phyloP scores from a whole-genome alignment of 768 basidiomycete genomes.

The Pulveroboletus frians region DNA sequence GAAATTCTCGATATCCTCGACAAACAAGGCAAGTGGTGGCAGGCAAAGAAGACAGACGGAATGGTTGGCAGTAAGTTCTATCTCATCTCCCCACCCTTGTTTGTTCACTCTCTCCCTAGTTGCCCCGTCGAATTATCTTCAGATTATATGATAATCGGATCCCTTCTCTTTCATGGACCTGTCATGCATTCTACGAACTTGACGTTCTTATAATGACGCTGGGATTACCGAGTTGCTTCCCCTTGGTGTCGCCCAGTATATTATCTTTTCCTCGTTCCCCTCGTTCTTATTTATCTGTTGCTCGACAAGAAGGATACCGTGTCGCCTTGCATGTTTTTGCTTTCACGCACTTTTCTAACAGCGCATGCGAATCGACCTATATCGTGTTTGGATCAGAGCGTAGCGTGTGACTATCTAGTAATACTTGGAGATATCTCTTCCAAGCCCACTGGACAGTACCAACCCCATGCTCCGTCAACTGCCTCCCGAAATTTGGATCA shows the following conservation, averaged over 20 bases:
- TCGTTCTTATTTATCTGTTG: slow-evolving; percentile 23
- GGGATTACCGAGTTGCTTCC: slow-evolving; percentile 14
- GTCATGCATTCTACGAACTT: slow-evolving; percentile 26
- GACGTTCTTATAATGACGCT: slow-evolving; percentile 30
- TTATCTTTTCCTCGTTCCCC: slow-evolving; percentile 22
- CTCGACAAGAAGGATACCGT: slow-evolving; percentile 31
- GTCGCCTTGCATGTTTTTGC: slow-evolving; percentile 16
- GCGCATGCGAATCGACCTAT: slow-evolving; percentile 1
- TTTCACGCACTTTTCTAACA: slow-evolving; percentile 4
- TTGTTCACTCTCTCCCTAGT: slow-evolving; percentile 40
- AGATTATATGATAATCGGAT: slow-evolving; percentile 53
- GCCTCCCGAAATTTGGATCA: slow-evolving; percentile 52
- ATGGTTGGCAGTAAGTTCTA: slow-evolving; percentile 63
- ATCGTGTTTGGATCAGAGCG: background rate
- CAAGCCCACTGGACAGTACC: too few relatives aligned
- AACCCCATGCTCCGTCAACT: slow-evolving; percentile 26
- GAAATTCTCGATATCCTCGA: slow-evolving; percentile 91
- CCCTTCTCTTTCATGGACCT: slow-evolving; percentile 18
- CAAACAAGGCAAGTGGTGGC: slow-evolving; percentile 94
- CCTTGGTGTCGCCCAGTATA: slow-evolving; percentile 26
- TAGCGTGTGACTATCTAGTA: slow-evolving; percentile 7
- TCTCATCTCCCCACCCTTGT: background rate
- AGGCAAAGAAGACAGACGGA: slow-evolving; percentile 76
- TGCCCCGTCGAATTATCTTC: slow-evolving; percentile 82
- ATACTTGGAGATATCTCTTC: background rate